phyloP scores from a whole-genome alignment of 2,329 filamentous ascomycete species.

The Aaosphaeria pasadenensis region DNA sequence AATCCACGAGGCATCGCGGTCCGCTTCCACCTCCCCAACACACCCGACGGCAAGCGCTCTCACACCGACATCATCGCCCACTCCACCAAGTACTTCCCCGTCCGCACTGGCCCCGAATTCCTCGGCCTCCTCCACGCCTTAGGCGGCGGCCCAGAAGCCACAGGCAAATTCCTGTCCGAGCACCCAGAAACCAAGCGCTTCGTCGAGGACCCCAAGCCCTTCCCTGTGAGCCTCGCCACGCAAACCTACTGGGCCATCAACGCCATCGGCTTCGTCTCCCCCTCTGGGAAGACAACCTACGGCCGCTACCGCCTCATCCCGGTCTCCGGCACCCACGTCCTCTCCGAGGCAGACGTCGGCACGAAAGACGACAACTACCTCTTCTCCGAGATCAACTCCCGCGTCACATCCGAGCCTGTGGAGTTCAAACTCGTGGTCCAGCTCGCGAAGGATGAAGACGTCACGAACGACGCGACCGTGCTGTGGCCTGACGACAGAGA shows the following conservation, averaged over 20 bases:
- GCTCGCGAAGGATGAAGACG: conserved; percentile 48
- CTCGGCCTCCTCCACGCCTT: conserved; percentile 47
- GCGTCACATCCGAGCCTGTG: conserved; percentile 37
- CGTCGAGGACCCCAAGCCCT: conserved; percentile 49
- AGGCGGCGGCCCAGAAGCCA: conserved; percentile 26
- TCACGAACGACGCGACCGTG: conserved; percentile 48
- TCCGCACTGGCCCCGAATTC: conserved; percentile 52
- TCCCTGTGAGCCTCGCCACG: conserved; percentile 48
- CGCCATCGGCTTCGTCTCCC: conserved; percentile 47
- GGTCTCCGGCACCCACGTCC: conserved; percentile 38
- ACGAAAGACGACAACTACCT: conserved; percentile 45
- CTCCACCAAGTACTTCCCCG: conserved; percentile 52
- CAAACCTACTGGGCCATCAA: conserved; percentile 51
- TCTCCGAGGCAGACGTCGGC: conserved; percentile 39
- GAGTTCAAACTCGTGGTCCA: conserved; percentile 51
- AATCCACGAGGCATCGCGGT: conserved; percentile 47
- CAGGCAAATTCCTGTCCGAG: conserved; percentile 40
- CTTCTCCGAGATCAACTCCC: conserved; percentile 46
- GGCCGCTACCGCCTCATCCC: conserved; percentile 53
- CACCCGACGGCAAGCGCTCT: conserved; percentile 34
- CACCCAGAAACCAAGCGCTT: conserved; percentile 51
- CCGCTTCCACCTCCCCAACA: conserved; percentile 49
- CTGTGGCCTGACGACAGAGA: conserved; percentile 53
- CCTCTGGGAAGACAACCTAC: conserved; percentile 42
- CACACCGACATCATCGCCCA: conserved; percentile 59